These are phyloP conservation scores for Camelina hispida DNA, from an alignment of 345 rosid genomes.

Conservation along the genomic window DNA sequence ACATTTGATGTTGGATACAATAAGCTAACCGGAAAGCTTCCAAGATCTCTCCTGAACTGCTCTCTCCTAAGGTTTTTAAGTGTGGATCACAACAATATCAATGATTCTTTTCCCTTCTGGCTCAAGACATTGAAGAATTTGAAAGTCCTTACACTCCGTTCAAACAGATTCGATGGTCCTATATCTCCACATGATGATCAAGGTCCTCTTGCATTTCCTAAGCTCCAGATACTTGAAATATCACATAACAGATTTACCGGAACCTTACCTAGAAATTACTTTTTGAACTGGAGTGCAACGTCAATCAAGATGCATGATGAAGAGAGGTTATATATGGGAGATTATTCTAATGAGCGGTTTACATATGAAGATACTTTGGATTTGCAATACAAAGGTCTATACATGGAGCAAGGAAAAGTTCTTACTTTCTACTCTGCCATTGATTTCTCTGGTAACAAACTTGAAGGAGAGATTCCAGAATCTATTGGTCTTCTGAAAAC, in stretches of 20 bases:
- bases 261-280: slow-evolving; percentile 30
- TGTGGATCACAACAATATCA: slow-evolving; percentile 21
- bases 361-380: slow-evolving; percentile 25
- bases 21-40: slow-evolving; percentile 29
- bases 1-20: slow-evolving; percentile 38
- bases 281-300: slow-evolving; percentile 35
- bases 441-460: slow-evolving; percentile 43
- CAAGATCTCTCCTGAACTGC: slow-evolving; percentile 36
- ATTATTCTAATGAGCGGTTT: slow-evolving; percentile 9
- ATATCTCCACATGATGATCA: slow-evolving; percentile 27
- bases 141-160: slow-evolving; percentile 34
- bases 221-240: slow-evolving; percentile 34
- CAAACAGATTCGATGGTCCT: slow-evolving; percentile 33
- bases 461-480: slow-evolving; percentile 38
- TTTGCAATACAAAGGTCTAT: slow-evolving; percentile 43
- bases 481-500: slow-evolving; percentile 36
- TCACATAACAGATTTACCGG: slow-evolving; percentile 31
- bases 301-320: slow-evolving; percentile 25
- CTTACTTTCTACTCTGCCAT: slow-evolving; percentile 32
- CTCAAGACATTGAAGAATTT: slow-evolving; percentile 36
- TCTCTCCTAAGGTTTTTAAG: slow-evolving; percentile 7
- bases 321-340: slow-evolving; percentile 41
- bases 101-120: slow-evolving; percentile 38
- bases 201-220: slow-evolving; percentile 23
- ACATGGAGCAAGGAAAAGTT: slow-evolving; percentile 44